These are phyloP conservation scores for Podaxis sp. DNA, from an alignment of 768 basidiomycete species.

Conservation along the genomic window DNA sequence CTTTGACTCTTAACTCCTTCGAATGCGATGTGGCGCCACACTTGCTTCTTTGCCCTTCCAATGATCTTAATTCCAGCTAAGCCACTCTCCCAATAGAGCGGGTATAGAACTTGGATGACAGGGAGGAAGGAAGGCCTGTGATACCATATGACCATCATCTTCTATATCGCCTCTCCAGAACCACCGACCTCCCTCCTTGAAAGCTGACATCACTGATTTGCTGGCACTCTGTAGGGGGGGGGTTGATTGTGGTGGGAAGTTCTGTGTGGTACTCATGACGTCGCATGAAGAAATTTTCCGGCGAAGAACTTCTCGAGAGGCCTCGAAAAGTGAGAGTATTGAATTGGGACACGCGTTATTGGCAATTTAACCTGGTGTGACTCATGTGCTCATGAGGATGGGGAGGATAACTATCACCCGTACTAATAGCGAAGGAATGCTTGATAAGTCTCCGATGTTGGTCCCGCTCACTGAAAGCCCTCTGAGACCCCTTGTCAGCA, in stretches of 20 bases:
- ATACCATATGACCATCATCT: background rate
- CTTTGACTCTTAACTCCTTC: background rate
- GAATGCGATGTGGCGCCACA: background rate
- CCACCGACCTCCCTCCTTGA: background rate
- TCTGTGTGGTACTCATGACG: background rate
- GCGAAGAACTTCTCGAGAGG: background rate
- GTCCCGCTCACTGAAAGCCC: background rate
- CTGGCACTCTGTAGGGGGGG: background rate
- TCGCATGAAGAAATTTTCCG: background rate
- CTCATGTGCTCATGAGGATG: background rate
- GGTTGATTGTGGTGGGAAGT: too few relatives aligned
- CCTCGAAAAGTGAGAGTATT: background rate
- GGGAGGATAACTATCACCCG: slow-evolving; percentile 2
- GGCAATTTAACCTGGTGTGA: background rate
- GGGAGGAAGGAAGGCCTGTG: background rate
- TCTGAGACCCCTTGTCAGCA: background rate
- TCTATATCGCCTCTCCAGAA: slow-evolving; percentile 4
- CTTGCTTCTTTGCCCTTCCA: background rate
- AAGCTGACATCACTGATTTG: background rate
- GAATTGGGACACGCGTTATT: background rate
- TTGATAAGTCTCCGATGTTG: slow-evolving; percentile 4
- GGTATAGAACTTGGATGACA: background rate
- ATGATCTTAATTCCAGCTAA: background rate
- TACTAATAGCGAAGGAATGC: slow-evolving; percentile 1
- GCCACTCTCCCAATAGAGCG: background rate